Conservation (phyloP, 805 yeast genomes). For the Saccharomycopsis sp. region DNA sequence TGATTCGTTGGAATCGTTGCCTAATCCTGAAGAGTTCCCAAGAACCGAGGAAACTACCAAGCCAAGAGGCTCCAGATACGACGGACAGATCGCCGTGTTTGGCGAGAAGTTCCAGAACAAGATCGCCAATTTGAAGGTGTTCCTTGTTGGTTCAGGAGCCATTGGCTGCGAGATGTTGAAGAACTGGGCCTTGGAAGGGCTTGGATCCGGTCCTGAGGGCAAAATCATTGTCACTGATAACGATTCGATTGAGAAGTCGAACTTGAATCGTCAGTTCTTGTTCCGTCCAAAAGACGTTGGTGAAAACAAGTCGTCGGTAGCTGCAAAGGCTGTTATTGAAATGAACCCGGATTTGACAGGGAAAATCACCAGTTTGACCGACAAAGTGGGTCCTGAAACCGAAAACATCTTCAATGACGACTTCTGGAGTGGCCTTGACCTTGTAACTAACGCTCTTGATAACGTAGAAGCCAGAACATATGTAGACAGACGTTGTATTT, state of each 20-base stretch:
- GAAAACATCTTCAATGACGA: constrained; percentile 77
- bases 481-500: constrained; percentile 94
- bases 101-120: constrained; percentile 72
- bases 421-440: constrained; percentile 79
- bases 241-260: constrained; percentile 92
- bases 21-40: constrained; percentile 48
- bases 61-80: constrained; percentile 80
- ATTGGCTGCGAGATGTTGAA: constrained; percentile 98
- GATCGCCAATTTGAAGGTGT: constrained; percentile 71
- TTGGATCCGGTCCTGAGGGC: constrained; percentile 89
- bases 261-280: constrained; percentile 91
- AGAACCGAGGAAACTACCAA: constrained; percentile 67
- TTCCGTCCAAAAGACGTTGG: constrained; percentile 96
- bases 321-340: constrained; percentile 71
- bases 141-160: constrained; percentile 96
- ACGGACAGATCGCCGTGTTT: constrained; percentile 91
- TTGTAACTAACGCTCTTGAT: constrained; percentile 95
- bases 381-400: constrained; percentile 91
- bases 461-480: constrained; percentile 97
- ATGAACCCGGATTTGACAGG: constrained; percentile 85
- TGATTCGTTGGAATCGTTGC: constrained; percentile 89
- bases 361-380: constrained; percentile 68
- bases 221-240: constrained; percentile 82
- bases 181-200: constrained; percentile 96
- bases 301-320: constrained; percentile 80